These are phyloP conservation scores for Xylaria sp. DNA, from an alignment of 2,329 filamentous ascomycete species.

Conservation along the genomic window DNA sequence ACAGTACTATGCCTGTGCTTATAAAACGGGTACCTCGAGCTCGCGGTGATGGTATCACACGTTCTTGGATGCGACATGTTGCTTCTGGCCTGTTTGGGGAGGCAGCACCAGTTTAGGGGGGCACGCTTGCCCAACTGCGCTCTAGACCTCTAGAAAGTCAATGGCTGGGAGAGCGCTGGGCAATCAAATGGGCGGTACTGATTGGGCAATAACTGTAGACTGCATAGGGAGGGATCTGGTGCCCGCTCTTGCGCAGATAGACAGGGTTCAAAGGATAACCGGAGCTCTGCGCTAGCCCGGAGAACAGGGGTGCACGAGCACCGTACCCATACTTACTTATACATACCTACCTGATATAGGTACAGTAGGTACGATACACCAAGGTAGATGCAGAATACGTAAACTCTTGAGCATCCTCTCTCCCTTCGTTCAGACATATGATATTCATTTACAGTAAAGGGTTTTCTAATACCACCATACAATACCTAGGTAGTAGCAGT, in stretches of 20 bases:
- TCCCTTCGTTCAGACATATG: no score
- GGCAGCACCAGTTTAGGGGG: constrained; percentile 22
- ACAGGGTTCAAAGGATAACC: constrained; percentile 13
- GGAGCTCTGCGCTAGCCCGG: constrained; percentile 7
- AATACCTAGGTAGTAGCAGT: no score
- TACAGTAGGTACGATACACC: no score
- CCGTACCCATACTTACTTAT: background rate
- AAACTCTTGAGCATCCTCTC: no score
- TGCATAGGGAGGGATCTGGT: constrained; percentile 21
- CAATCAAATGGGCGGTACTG: background rate
- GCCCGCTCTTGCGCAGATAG: constrained; percentile 25
- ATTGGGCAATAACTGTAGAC: constrained; percentile 26
- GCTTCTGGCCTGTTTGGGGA: constrained; percentile 32
- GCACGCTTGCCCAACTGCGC: constrained; percentile 16
- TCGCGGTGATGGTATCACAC: constrained; percentile 23
- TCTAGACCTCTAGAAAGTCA: constrained; percentile 18
- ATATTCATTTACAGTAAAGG: no score
- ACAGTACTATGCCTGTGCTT: constrained; percentile 11
- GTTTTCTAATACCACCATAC: background rate
- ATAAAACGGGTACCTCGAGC: constrained; percentile 12
- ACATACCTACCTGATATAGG: background rate
- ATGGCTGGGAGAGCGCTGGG: constrained; percentile 32
- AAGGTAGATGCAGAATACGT: no score
- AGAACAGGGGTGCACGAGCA: constrained; percentile 11
- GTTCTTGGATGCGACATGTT: constrained; percentile 29